Percentiles rank a stretch among this genome's conserved stretches.
Conservation (phyloP, 306 rosid genomes). For the Cucumis melo region DNA sequence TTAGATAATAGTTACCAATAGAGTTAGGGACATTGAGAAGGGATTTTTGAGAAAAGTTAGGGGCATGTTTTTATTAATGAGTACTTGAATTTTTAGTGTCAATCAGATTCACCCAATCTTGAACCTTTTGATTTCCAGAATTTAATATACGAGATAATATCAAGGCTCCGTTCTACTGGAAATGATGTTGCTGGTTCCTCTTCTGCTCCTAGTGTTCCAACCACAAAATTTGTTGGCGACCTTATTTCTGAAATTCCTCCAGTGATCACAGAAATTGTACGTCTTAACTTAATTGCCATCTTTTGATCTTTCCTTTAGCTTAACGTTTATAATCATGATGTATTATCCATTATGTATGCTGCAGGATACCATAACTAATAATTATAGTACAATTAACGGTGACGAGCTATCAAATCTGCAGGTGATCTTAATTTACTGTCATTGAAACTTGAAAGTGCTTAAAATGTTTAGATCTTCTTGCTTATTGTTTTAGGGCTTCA, state of each 20-base stretch:
- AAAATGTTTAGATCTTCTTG: not conserved
- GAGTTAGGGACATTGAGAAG: not conserved
- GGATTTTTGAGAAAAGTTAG: no score
- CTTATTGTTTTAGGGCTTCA: not conserved
- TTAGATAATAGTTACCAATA: not conserved
- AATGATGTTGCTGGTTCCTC: constrained; percentile 70
- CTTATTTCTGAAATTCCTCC: constrained; percentile 47
- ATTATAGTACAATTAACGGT: constrained; percentile 18
- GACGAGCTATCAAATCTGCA: constrained; percentile 33
- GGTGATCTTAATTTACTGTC: constrained; percentile 35
- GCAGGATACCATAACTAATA: constrained; percentile 43
- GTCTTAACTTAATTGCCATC: not conserved
- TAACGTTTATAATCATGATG: not conserved
- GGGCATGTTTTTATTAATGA: not conserved
- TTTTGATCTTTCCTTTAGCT: constrained; percentile 5
- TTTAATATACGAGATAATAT: constrained; percentile 51
- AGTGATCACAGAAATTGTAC: constrained; percentile 22
- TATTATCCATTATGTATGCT: constrained; percentile 9
- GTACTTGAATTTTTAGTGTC: not conserved
- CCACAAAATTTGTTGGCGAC: constrained; percentile 32
- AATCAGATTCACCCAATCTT: not conserved
- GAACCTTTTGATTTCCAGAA: constrained; percentile 28
- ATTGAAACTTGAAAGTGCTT: constrained; percentile 11
- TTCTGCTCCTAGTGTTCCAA: constrained; percentile 45
- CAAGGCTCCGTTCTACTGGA: constrained; percentile 44